Evolutionary conservation across 108 stramenopile genomes (phyloP).

Genomic region (Skeletonema potamos): DNA sequence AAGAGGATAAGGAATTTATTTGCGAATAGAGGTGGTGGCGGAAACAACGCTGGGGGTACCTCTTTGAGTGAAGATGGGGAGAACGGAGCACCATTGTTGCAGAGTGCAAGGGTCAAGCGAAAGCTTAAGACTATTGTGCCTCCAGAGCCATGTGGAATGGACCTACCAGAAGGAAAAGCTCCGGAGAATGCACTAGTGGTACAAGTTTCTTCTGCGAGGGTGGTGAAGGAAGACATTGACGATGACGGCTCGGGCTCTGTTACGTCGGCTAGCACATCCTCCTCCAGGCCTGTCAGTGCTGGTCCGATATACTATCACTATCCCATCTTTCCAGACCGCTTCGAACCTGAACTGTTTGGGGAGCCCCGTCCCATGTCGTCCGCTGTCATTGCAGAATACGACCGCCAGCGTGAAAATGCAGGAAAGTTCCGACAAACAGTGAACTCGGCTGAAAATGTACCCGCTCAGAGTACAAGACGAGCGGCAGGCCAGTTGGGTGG

Average conservation of each 20-base stretch:
- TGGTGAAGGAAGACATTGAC: constrained; percentile 28
- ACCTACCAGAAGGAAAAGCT: constrained; percentile 24
- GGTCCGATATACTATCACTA: neutral
- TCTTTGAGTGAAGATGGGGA: constrained; percentile 44
- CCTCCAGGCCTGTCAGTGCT: constrained; percentile 59
- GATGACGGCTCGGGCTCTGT: constrained; percentile 75
- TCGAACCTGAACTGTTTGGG: constrained; percentile 71
- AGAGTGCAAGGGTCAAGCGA: constrained; percentile 81
- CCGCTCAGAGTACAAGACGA: constrained; percentile 21
- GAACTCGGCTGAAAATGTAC: constrained; percentile 20
- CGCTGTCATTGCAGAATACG: constrained; percentile 85
- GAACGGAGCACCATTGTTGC: constrained; percentile 76
- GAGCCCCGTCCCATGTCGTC: constrained; percentile 72
- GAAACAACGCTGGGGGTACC: constrained; percentile 63
- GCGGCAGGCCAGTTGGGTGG: constrained; percentile 17
- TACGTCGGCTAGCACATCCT: constrained; percentile 76
- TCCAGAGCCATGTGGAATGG: constrained; percentile 52
- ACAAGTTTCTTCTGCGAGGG: constrained; percentile 66
- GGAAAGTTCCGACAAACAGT: constrained; percentile 65
- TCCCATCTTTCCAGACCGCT: constrained; percentile 69
- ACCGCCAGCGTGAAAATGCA: constrained; percentile 82
- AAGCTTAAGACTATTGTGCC: constrained; percentile 69
- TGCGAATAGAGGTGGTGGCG: constrained; percentile 81
- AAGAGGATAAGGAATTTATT: constrained; percentile 14
- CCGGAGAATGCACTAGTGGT: constrained; percentile 64